Conservation (phyloP, 768 basidiomycete species). For the Naganishia friedmannii region DNA sequence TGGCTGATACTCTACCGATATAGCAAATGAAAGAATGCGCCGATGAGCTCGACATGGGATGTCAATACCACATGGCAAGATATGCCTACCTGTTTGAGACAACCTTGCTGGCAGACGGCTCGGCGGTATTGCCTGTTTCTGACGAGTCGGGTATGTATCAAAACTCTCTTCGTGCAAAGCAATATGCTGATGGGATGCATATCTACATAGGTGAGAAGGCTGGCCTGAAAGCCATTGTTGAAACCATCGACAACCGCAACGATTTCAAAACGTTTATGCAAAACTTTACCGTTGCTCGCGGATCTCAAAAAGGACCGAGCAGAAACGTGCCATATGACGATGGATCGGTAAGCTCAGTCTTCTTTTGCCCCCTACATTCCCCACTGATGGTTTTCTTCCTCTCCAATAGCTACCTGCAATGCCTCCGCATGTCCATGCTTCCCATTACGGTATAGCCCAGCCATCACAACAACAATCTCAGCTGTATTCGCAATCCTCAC, state of each 20-base stretch:
- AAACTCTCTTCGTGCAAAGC: background rate
- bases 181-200: background rate
- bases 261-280: conserved; percentile 98
- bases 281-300: conserved; percentile 88
- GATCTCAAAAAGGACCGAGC: conserved; percentile 66
- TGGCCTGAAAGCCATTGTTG: conserved; percentile 80
- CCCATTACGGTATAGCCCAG: conserved; percentile 28
- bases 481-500: conserved; percentile 18
- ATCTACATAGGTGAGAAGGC: conserved; percentile 53
- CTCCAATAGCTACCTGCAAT: conserved; percentile 45
- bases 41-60: conserved; percentile 95
- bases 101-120: conserved; percentile 81
- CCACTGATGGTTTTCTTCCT: background rate
- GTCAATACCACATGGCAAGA: conserved; percentile 91
- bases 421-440: conserved; percentile 47
- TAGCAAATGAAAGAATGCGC: conserved; percentile 89
- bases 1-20: conserved; percentile 44
- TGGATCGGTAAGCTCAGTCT: conserved; percentile 74
- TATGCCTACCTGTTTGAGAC: conserved; percentile 94
- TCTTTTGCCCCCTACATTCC: background rate
- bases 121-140: conserved; percentile 67
- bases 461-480: conserved; percentile 3
- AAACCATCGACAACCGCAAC: conserved; percentile 85
- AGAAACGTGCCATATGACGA: conserved; percentile 87
- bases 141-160: conserved; percentile 46